These are phyloP conservation scores for Kwoniella bestiolae DNA, from an alignment of 768 basidiomycete species.

Conservation along the genomic window DNA sequence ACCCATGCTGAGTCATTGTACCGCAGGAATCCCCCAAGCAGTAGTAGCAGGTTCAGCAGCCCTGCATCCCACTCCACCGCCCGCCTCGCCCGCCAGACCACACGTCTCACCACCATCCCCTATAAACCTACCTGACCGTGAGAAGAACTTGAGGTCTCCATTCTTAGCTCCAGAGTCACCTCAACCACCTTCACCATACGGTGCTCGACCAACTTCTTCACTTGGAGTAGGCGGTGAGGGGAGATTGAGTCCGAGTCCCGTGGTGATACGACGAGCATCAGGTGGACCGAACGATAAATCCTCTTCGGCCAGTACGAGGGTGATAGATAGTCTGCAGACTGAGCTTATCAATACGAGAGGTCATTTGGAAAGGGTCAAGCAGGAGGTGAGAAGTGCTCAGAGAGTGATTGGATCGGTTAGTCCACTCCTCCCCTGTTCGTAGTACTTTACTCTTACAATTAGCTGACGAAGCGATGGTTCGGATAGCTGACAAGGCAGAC, in stretches of 20 bases:
- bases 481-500: conserved; percentile 51
- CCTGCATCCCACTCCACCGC: conserved; percentile 32
- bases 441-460: neutral
- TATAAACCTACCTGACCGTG: neutral
- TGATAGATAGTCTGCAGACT: conserved; percentile 51
- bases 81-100: conserved; percentile 1
- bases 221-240: neutral
- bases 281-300: conserved; percentile 24
- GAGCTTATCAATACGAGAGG: conserved; percentile 39
- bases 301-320: conserved; percentile 44
- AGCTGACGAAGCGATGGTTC: too few relatives aligned
- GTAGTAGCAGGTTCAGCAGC: conserved; percentile 39
- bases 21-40: conserved; percentile 45
- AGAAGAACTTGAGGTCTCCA: conserved; percentile 35
- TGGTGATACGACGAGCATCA: conserved; percentile 5
- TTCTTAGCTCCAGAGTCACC: conserved; percentile 40
- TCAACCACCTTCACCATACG: conserved; percentile 21
- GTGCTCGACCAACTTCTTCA: neutral
- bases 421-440: neutral
- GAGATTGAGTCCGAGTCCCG: conserved; percentile 28
- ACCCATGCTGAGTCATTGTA: neutral
- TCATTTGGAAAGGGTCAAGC: conserved; percentile 45
- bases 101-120: conserved; percentile 17
- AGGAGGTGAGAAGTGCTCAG: conserved; percentile 40
- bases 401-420: conserved; percentile 42